A percentile compares a stretch with the other conserved stretches of the same genome.
Conservation (phyloP, 2,329 filamentous ascomycete genomes). For the Colletotrichum sp. region DNA sequence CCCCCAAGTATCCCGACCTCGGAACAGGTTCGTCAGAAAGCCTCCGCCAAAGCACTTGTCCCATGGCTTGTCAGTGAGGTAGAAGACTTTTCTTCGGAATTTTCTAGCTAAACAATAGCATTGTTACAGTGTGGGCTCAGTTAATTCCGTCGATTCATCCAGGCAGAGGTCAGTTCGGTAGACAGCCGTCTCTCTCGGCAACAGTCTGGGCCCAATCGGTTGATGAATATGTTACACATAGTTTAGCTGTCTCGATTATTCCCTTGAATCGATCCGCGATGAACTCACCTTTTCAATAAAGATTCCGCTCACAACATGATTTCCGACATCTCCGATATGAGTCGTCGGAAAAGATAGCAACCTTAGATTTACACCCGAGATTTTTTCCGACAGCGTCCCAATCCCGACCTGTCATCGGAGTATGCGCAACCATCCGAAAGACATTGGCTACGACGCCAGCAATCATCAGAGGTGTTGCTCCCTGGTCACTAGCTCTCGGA, state of each 20-base stretch:
- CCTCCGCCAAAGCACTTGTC: background rate
- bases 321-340: background rate
- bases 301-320: background rate
- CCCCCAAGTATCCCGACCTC: background rate
- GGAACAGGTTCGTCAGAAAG: background rate
- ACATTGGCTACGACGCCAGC: background rate
- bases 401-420: background rate
- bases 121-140: background rate
- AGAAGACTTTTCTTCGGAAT: background rate
- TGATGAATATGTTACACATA: background rate
- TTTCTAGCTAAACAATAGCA: background rate
- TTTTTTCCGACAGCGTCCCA: background rate
- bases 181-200: background rate
- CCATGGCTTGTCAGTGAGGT: background rate
- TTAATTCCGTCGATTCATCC: background rate
- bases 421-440: background rate
- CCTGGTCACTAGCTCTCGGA: background rate
- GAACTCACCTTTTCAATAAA: fast-evolving
- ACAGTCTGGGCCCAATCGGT: background rate
- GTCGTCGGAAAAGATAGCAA: background rate
- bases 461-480: background rate
- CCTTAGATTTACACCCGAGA: background rate
- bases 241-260: fast-evolving
- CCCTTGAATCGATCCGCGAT: background rate
- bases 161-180: background rate